Base-by-base conservation (phyloP, 2,329 filamentous ascomycete genomes). In the Diplodia seriata region DNA sequence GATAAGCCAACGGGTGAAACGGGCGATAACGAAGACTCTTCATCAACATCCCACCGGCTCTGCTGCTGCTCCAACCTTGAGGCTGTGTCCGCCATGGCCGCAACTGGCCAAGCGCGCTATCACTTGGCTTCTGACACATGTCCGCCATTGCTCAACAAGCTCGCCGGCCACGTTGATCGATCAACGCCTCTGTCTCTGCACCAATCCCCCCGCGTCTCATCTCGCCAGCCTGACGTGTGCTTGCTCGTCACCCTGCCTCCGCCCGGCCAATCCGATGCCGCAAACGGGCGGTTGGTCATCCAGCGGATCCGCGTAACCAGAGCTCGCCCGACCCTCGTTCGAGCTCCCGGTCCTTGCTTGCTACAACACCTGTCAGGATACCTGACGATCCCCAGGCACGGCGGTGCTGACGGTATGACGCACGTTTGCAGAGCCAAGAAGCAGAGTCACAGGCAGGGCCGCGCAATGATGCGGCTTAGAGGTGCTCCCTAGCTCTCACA, bases 121-220 rank as follows among this genome's bases (percentile, higher is more conserved):
- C 47, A 31, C 59, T 63, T 63, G 59, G 59, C 59, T 63, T 63
- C 59, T 63, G 59, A 63, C 59, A 63, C 59, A 63, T 63, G 59
- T 63, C 57, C 26, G 57, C 57, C 57, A 62, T 62, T 23, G 7
- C 57, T 20, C 59, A 33, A 63, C 59, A 51, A 63, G 59, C 59
- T 50, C 40, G 40, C 11, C 26, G 57, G 33, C 57, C 57, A 62
- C 57, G 57, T 62, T 50, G 57, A 62, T 36, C 43, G 40, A 62
- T 51, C 59, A 51, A 63, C 59, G 47, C 26, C 59, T 31, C 43
- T 43, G 59, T 33, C 29, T 26, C 50, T 51, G 59, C 59, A 9
- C 43, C 57, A 61, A 47, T 61, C 38, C 9, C 31, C 31, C 43
- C 43, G 43, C 57, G 14, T 50, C 18, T 18, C 43, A 18, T 43